Conservation (phyloP, 2,329 filamentous ascomycete genomes). For the Fusarium chaquense region DNA sequence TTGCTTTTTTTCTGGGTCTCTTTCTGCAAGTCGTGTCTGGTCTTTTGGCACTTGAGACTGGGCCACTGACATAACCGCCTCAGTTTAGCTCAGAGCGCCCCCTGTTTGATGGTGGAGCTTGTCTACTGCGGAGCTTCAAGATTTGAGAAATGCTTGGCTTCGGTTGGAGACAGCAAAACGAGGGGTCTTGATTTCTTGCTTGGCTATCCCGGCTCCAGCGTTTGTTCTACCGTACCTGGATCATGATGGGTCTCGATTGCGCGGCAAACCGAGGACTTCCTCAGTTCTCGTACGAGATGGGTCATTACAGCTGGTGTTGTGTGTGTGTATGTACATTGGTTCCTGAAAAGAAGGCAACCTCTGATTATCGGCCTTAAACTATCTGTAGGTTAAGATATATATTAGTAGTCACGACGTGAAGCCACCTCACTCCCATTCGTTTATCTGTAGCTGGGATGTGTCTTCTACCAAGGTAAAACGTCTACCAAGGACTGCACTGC, state of each 20-base stretch:
- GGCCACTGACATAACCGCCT: constrained; percentile 40
- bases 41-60: constrained; percentile 19
- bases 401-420: constrained; percentile 33
- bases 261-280: constrained; percentile 9
- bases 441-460: background rate
- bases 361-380: background rate
- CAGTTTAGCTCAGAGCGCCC: constrained; percentile 19
- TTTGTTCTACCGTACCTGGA: constrained; percentile 36
- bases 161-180: constrained; percentile 24
- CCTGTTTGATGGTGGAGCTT: constrained; percentile 44
- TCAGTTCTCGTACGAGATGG: constrained; percentile 1
- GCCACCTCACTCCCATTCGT: constrained; percentile 15
- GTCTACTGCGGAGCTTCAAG: constrained; percentile 38
- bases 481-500: background rate
- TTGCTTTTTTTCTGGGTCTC: constrained; percentile 15
- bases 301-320: background rate
- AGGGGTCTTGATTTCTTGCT: constrained; percentile 40
- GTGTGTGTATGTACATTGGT: background rate
- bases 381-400: background rate
- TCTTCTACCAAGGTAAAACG: constrained; percentile 4
- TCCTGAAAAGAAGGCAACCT: background rate
- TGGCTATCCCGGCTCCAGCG: constrained; percentile 40
- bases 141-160: constrained; percentile 37
- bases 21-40: constrained; percentile 11
- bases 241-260: constrained; percentile 16